phyloP scores from a whole-genome alignment of 805 yeast genomes.

The Yarrowia deformans region DNA sequence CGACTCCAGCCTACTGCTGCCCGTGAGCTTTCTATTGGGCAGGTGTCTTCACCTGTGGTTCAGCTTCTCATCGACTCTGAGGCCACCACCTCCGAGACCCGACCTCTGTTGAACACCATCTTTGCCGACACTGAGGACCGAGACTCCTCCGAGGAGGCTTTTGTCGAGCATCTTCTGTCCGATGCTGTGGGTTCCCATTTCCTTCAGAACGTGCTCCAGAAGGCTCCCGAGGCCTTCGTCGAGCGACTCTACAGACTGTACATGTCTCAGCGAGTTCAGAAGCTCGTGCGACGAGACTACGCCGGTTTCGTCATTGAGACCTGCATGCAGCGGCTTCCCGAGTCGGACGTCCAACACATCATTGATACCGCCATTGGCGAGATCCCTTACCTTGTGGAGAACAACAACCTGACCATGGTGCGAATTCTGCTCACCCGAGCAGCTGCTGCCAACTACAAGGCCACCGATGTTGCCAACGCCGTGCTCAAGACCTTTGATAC shows the following conservation, averaged over 20 bases:
- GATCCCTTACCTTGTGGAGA: constrained; percentile 44
- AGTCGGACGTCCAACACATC: constrained; percentile 60
- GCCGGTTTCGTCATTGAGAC: constrained; percentile 83
- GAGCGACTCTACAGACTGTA: constrained; percentile 73
- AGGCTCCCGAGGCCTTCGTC: constrained; percentile 70
- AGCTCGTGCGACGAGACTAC: constrained; percentile 79
- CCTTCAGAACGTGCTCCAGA: constrained; percentile 71
- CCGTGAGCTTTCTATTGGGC: constrained; percentile 78
- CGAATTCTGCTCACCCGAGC: constrained; percentile 43
- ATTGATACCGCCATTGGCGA: constrained; percentile 45
- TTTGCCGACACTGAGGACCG: constrained; percentile 60
- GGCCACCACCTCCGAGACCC: constrained; percentile 65
- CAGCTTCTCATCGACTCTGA: constrained; percentile 81
- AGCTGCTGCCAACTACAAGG: constrained; percentile 39
- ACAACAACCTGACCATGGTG: constrained; percentile 44
- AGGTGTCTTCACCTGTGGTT: constrained; percentile 85
- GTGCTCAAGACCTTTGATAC: constrained; percentile 41
- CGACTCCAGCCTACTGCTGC: constrained; percentile 56
- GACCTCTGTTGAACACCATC: constrained; percentile 67
- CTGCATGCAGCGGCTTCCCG: constrained; percentile 67
- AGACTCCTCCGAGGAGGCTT: constrained; percentile 59
- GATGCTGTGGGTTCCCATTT: constrained; percentile 96
- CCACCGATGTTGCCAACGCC: constrained; percentile 41
- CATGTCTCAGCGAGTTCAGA: constrained; percentile 75
- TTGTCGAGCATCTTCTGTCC: constrained; percentile 80